Evolutionary conservation across 1,139 yeast species (phyloP).

Genomic region (Keqinozyma sinolaborantium): DNA sequence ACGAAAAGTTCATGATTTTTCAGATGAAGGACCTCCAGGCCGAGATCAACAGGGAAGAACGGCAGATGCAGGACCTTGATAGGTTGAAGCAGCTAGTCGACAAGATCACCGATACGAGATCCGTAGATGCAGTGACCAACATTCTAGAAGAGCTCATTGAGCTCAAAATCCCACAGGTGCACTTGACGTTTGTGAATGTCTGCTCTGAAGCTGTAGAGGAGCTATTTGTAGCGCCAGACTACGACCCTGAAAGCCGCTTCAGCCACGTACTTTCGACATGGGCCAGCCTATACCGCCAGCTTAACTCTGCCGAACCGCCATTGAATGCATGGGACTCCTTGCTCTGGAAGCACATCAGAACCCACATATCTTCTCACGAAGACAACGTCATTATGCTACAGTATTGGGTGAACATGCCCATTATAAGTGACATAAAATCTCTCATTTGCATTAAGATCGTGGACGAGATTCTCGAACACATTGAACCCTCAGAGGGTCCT

Average conservation of each 20-base stretch:
- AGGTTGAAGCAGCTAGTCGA: too few relatives aligned
- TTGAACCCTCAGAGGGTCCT: neutral
- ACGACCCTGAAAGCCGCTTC: slow-evolving; percentile 2
- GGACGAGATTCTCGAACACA: neutral
- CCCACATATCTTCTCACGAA: slow-evolving; percentile 1
- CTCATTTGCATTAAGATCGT: slow-evolving; percentile 1
- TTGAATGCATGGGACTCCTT: slow-evolving; percentile 1
- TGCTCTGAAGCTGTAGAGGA: slow-evolving; percentile 3
- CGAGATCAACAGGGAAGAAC: neutral
- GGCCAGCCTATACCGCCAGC: slow-evolving; percentile 3
- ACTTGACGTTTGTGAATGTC: slow-evolving; percentile 7
- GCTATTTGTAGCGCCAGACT: slow-evolving; percentile 1
- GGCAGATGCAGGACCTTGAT: slow-evolving; percentile 4
- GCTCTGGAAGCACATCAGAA: slow-evolving; percentile 1
- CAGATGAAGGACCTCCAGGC: slow-evolving; percentile 12
- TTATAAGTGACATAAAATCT: slow-evolving; percentile 4
- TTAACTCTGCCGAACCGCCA: slow-evolving; percentile 4
- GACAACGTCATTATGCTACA: slow-evolving; percentile 5
- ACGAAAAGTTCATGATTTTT: slow-evolving; percentile 16
- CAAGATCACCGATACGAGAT: slow-evolving; percentile 2
- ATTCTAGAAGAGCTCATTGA: slow-evolving; percentile 3
- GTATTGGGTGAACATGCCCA: slow-evolving; percentile 5
- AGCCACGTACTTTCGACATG: slow-evolving; percentile 1
- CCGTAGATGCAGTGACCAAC: neutral
- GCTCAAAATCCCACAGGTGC: slow-evolving; percentile 5